Percentiles rank a stretch among this genome's conserved stretches.
Evolutionary conservation across 1,139 yeast genomes (phyloP).

Genomic region (Schizosaccharomyces versatilis): DNA sequence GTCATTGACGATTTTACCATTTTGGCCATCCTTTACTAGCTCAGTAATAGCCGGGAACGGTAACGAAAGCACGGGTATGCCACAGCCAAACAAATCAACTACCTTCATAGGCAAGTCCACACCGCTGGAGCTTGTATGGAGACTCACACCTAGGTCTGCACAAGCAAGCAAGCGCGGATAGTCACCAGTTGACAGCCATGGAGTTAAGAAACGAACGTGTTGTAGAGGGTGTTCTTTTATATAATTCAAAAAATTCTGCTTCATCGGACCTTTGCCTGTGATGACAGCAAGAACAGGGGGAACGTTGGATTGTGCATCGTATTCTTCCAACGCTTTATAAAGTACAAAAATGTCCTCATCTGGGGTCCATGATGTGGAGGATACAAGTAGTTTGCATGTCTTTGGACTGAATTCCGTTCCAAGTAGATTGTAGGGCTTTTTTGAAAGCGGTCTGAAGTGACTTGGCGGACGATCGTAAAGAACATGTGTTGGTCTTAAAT

Average conservation of each 20-base stretch:
- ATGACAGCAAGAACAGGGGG: slow-evolving; percentile 32
- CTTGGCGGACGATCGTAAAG: slow-evolving; percentile 57
- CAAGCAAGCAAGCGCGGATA: slow-evolving; percentile 55
- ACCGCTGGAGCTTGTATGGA: slow-evolving; percentile 83
- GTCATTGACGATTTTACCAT: slow-evolving; percentile 18
- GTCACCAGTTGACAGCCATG: slow-evolving; percentile 62
- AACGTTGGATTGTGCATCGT: slow-evolving; percentile 25
- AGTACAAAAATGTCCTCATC: slow-evolving; percentile 71
- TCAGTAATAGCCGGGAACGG: slow-evolving; percentile 37
- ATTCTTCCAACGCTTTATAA: slow-evolving; percentile 40
- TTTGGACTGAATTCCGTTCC: neutral
- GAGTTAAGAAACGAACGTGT: slow-evolving; percentile 34
- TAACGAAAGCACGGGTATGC: slow-evolving; percentile 70
- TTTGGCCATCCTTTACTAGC: slow-evolving; percentile 20
- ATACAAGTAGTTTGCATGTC: slow-evolving; percentile 28
- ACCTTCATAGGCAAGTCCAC: slow-evolving; percentile 93
- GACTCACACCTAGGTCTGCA: slow-evolving; percentile 74
- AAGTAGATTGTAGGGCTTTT: neutral
- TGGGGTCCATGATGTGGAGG: slow-evolving; percentile 85
- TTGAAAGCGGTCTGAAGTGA: slow-evolving; percentile 35
- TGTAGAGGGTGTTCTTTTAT: slow-evolving; percentile 14
- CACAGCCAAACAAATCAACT: slow-evolving; percentile 89
- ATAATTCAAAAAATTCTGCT: slow-evolving; percentile 26
- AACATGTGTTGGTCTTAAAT: slow-evolving; percentile 9
- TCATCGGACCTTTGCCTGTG: slow-evolving; percentile 89